These are phyloP conservation scores for Trichocladium uniseriatum DNA, from an alignment of 495 filamentous ascomycete species.

Conservation along the genomic window DNA sequence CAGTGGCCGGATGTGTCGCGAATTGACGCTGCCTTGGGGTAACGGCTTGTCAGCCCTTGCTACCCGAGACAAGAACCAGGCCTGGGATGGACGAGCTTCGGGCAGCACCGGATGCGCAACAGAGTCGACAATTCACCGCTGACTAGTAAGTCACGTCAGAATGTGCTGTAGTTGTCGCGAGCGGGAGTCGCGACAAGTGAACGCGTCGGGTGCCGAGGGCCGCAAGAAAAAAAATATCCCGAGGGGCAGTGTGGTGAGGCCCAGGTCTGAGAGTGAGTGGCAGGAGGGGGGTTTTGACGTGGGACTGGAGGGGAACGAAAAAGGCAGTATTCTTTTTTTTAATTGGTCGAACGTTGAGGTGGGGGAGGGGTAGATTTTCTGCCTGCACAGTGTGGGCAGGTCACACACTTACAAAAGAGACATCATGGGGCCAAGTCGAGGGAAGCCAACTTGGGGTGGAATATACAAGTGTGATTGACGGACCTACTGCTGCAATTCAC, in stretches of 20 bases:
- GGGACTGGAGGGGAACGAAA: slow-evolving; percentile 12
- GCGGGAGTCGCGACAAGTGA: not conserved
- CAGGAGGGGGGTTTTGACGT: slow-evolving; percentile 8
- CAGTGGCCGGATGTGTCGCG: not conserved
- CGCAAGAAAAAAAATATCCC: slow-evolving; percentile 8
- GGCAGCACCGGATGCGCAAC: not conserved
- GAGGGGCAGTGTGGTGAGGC: slow-evolving; percentile 3
- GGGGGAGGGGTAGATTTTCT: slow-evolving; percentile 14
- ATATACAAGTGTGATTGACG: no score
- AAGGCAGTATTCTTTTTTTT: slow-evolving; percentile 10
- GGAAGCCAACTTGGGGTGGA: no score
- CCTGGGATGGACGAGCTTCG: slow-evolving; percentile 3
- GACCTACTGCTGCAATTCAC: no score
- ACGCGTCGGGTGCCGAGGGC: slow-evolving; percentile 5
- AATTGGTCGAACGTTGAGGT: slow-evolving; percentile 6
- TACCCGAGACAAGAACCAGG: slow-evolving; percentile 4
- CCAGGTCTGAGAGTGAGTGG: slow-evolving; percentile 1
- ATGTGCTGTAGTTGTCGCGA: not conserved
- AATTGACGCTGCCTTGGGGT: not conserved
- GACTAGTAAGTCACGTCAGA: not conserved
- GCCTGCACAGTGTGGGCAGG: not conserved
- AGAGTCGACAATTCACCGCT: not conserved
- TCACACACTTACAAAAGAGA: not conserved
- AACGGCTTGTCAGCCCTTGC: slow-evolving; percentile 7
- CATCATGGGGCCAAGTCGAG: no score